Evolutionary conservation across 371 early-diverging fungal species (phyloP).

Genomic region (Umbelopsis sp.): DNA sequence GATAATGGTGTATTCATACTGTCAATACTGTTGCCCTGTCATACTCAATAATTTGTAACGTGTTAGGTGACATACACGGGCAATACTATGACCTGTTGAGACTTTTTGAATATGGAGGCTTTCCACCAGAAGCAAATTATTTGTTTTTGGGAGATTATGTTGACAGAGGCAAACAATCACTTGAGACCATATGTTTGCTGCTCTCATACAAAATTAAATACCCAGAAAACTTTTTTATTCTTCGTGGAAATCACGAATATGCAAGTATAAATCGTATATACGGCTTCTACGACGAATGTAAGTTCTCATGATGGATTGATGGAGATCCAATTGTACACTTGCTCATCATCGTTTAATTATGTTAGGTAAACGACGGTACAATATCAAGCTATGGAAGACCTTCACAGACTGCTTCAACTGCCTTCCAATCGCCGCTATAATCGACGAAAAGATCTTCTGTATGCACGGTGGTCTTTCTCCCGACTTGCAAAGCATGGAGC

Average conservation of each 20-base stretch:
- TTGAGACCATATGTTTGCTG: conserved; percentile 75
- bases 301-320: not conserved
- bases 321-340: not conserved
- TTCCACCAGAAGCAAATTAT: conserved; percentile 90
- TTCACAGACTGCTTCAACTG: conserved; percentile 99
- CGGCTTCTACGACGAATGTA: conserved; percentile 99
- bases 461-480: conserved; percentile 99
- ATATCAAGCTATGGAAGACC: conserved; percentile 95
- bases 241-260: conserved; percentile 96
- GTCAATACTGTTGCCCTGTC: too few relatives aligned
- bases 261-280: conserved; percentile 96
- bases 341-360: conserved; percentile 67
- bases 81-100: conserved; percentile 95
- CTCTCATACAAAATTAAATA: conserved; percentile 94
- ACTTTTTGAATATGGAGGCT: conserved; percentile 92
- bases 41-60: conserved; percentile 25
- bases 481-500: conserved; percentile 86
- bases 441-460: conserved; percentile 97
- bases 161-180: conserved; percentile 91
- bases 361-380: conserved; percentile 87
- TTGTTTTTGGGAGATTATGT: conserved; percentile 97
- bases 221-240: conserved; percentile 96
- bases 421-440: conserved; percentile 95
- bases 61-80: conserved; percentile 71
- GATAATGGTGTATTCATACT: conserved; percentile 45